Evolutionary conservation across 2,329 filamentous ascomycete species (phyloP), one percentile per base, ranked within the genome.

Genomic region (Cryphonectria parasitica): DNA sequence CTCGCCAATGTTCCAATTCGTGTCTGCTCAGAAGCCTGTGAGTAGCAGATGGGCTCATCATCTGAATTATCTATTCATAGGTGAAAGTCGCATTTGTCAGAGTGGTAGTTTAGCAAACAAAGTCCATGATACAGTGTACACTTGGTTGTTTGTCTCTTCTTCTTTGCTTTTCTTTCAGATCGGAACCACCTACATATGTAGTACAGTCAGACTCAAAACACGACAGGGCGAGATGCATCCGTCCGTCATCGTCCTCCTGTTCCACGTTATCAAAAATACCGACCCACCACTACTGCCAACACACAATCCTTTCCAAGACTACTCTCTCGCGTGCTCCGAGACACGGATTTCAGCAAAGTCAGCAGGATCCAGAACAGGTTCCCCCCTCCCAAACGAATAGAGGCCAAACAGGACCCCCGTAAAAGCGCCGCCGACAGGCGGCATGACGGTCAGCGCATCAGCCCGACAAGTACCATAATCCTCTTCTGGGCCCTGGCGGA

Each of bases 391-490:
- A 63, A 76, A 77, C 13, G 77, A 73, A 52, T 78, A 79, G 1
- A 79, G 25, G 0, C 78, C 78, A 61, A 76, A 78, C 78, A 79
- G 79, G 31, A 74, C 73, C 22, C 78, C 78, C 25, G 75, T 75
- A 39, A 79, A 79, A 2, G 77, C 74, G 25, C 76, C 76, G 1
- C 78, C 78, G 3, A 79, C 74, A 15, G 76, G 77, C 34, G 78
- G 78, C 61, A 74, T 74, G 31, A 77, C 63, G 0, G 77, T 78
- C 67, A 79, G 68, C 2, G 74, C 65, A 61, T 72, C 72, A 3
- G 75, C 73, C 25, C 25, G 49, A 45, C 66, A 73, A 7, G 64
- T 63, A 11, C 13, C 36, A 19, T 45, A 19, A 15, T 45, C 22
- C 45, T 61, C 39, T 7, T 17, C 41, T n/a, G 28, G 13, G 2